Evolutionary conservation across 768 basidiomycete genomes (phyloP).

Genomic region (Ephemerocybe angulata): DNA sequence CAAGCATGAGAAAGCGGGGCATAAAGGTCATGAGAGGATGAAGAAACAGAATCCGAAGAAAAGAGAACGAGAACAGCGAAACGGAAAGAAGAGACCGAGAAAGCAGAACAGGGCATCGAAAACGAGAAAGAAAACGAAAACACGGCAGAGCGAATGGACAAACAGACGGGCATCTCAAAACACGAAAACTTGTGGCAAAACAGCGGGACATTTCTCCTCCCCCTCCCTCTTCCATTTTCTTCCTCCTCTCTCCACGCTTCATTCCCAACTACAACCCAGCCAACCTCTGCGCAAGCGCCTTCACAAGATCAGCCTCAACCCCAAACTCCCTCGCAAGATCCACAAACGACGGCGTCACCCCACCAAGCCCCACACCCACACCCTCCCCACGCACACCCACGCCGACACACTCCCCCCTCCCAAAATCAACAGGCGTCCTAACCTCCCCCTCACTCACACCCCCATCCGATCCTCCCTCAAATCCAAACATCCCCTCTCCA

Average conservation of each 20-base stretch:
- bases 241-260: too few relatives aligned
- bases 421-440: not conserved
- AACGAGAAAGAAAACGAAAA: not conserved
- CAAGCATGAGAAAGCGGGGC: too few relatives aligned
- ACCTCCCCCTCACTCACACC: not conserved
- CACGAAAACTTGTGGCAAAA: not conserved
- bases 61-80: too few relatives aligned
- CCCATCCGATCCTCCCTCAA: not conserved
- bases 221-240: too few relatives aligned
- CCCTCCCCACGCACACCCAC: too few relatives aligned
- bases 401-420: not conserved
- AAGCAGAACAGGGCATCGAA: too few relatives aligned
- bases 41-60: too few relatives aligned
- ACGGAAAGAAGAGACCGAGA: too few relatives aligned
- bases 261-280: conserved; percentile 17
- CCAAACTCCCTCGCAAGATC: conserved; percentile 73
- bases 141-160: not conserved
- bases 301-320: conserved; percentile 63
- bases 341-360: conserved; percentile 11
- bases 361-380: too few relatives aligned
- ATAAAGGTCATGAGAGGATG: too few relatives aligned
- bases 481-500: too few relatives aligned
- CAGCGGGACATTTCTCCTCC: too few relatives aligned
- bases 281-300: conserved; percentile 63
- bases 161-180: not conserved